Conservation (phyloP, 1,284 basidiomycete genomes). For the Pseudozyma flocculosa region DNA sequence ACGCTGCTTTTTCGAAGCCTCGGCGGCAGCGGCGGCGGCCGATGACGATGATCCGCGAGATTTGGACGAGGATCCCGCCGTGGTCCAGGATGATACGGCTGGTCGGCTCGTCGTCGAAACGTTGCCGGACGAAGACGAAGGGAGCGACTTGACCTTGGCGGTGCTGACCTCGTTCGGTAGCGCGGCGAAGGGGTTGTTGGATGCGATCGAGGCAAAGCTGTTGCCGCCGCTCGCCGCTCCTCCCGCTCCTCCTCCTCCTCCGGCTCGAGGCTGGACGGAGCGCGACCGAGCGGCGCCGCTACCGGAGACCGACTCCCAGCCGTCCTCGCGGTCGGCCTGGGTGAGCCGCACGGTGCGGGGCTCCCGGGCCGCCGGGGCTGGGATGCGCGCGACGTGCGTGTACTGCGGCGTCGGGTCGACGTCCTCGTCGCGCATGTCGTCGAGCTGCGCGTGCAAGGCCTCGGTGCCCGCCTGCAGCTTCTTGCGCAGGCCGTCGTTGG, state of each 20-base stretch:
- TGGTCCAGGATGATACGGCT: slow-evolving; percentile 2
- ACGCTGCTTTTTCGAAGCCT: slow-evolving; percentile 38
- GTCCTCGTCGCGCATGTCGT: slow-evolving; percentile 34
- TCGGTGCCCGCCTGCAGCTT: slow-evolving; percentile 12
- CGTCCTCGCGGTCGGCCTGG: slow-evolving; percentile 21
- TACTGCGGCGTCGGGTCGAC: slow-evolving; percentile 15
- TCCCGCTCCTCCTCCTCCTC: not conserved
- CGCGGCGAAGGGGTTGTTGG: slow-evolving; percentile 35
- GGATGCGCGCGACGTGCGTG: slow-evolving; percentile 22
- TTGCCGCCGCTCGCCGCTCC: too few species aligned
- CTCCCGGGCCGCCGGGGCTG: slow-evolving; percentile 3
- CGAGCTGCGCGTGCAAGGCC: slow-evolving; percentile 11
- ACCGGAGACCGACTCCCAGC: slow-evolving; percentile 12
- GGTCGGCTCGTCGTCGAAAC: not conserved
- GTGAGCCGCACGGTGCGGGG: slow-evolving; percentile 10
- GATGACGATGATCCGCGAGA: too few species aligned
- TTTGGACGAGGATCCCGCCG: slow-evolving; percentile 6
- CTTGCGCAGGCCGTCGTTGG: slow-evolving; percentile 18
- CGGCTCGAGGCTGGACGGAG: slow-evolving; percentile 4
- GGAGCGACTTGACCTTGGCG: slow-evolving; percentile 11
- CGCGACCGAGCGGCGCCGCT: slow-evolving; percentile 2
- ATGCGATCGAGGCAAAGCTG: slow-evolving; percentile 16
- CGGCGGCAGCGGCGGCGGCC: not conserved
- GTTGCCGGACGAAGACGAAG: slow-evolving; percentile 5
- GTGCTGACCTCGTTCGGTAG: slow-evolving; percentile 26